phyloP scores from a whole-genome alignment of 805 yeast genomes.

The Yarrowia sp. region DNA sequence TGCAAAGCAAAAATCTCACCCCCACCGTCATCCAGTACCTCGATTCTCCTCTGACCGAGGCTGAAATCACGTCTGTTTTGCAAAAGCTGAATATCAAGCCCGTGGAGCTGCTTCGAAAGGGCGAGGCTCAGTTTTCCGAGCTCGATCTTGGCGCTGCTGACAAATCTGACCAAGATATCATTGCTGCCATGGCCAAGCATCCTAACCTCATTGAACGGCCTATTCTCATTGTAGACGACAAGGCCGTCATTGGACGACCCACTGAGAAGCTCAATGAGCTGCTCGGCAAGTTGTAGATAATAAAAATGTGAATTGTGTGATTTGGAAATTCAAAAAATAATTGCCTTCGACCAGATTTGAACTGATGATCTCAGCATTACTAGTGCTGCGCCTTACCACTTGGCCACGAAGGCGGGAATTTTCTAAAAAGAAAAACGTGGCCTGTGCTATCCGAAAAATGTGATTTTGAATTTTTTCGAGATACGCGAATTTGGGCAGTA shows the following conservation, averaged over 20 bases:
- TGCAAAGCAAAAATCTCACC: neutral
- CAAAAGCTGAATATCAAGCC: neutral
- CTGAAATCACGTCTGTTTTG: neutral
- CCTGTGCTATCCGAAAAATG: neutral
- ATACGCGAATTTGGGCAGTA: neutral
- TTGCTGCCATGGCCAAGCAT: constrained; percentile 2
- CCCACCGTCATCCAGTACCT: constrained; percentile 8
- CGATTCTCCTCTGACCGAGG: neutral
- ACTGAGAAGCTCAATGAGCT: constrained; percentile 6
- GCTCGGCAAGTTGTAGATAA: constrained; percentile 1
- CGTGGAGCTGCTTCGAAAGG: constrained; percentile 1
- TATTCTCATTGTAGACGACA: constrained; percentile 16
- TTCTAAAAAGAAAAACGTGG: neutral
- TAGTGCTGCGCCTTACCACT: constrained; percentile 20
- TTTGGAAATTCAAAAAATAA: neutral
- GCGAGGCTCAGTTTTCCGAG: neutral
- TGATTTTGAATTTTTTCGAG: neutral
- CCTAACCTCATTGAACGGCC: constrained; percentile 23
- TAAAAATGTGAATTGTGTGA: neutral
- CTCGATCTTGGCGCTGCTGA: neutral
- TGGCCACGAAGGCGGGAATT: constrained; percentile 20
- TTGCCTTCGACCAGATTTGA: constrained; percentile 19
- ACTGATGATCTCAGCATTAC: constrained; percentile 18
- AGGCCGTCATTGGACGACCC: constrained; percentile 19
- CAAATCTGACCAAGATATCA: neutral